Conservation (phyloP, 805 yeast species). For the Myxozyma melibiosi region DNA sequence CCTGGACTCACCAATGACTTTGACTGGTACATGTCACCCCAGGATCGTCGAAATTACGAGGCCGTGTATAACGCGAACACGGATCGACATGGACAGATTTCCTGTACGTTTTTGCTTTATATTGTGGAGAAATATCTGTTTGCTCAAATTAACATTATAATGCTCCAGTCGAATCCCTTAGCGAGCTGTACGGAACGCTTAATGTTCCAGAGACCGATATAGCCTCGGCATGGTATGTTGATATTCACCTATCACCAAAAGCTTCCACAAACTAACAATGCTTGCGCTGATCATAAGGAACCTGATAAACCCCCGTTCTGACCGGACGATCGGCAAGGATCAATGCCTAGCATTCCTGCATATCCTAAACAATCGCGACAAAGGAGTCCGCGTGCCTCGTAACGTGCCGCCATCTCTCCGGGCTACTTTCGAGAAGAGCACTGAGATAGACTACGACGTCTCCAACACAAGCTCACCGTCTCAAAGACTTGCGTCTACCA, state of each 20-base stretch:
- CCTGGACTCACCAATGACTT: constrained; percentile 67
- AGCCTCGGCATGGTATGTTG: constrained; percentile 73
- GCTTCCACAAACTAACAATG: not conserved
- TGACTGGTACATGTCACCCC: constrained; percentile 96
- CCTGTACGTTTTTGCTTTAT: constrained; percentile 44
- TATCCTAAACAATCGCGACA: constrained; percentile 84
- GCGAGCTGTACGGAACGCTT: constrained; percentile 68
- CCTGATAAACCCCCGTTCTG: constrained; percentile 85
- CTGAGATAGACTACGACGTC: constrained; percentile 44
- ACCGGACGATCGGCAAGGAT: constrained; percentile 88
- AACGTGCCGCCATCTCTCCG: constrained; percentile 92
- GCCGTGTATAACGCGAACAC: constrained; percentile 71
- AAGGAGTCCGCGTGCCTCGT: constrained; percentile 82
- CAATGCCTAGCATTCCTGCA: constrained; percentile 88
- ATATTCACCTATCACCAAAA: not conserved
- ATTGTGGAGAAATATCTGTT: not conserved
- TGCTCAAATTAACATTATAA: not conserved
- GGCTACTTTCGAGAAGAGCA: constrained; percentile 87
- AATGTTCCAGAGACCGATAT: constrained; percentile 83
- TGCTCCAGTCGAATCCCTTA: constrained; percentile 56
- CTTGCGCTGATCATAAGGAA: constrained; percentile 43
- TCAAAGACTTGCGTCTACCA: constrained; percentile 4
- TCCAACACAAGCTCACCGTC: constrained; percentile 7
- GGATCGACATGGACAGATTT: constrained; percentile 78
- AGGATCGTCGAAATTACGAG: constrained; percentile 77